Conservation (phyloP, 768 basidiomycete genomes). For the Auricularia cornea region DNA sequence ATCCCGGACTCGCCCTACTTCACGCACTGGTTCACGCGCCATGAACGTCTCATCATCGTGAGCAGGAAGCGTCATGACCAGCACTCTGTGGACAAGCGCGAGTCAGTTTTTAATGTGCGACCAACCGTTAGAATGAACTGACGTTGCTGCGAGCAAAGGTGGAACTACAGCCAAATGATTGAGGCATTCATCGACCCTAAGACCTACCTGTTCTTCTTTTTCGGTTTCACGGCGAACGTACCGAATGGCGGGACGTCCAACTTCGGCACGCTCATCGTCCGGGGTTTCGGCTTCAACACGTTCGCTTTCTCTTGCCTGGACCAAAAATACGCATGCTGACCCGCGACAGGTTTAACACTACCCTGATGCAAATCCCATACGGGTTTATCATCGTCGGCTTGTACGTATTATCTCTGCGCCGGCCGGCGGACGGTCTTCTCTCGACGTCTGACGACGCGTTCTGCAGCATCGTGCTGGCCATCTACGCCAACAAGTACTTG, state of each 20-base stretch:
- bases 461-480: background rate
- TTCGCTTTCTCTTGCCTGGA: conserved; percentile 4
- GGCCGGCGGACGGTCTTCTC: too few relatives aligned
- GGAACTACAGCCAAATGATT: conserved; percentile 23
- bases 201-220: conserved; percentile 23
- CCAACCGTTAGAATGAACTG: background rate
- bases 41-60: conserved; percentile 27
- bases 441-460: too few relatives aligned
- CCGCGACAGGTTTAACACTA: conserved; percentile 8
- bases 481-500: background rate
- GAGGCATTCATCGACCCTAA: conserved; percentile 25
- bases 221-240: conserved; percentile 23
- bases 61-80: conserved; percentile 25
- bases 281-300: conserved; percentile 24
- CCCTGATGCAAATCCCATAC: conserved; percentile 5
- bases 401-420: background rate
- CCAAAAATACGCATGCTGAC: background rate
- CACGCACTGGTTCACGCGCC: conserved; percentile 20
- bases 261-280: conserved; percentile 23
- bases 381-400: conserved; percentile 14
- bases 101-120: background rate
- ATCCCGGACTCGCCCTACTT: conserved; percentile 26
- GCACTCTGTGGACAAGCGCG: conserved; percentile 23
- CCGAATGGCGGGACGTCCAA: conserved; percentile 22
- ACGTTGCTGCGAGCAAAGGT: background rate